Base-by-base conservation (phyloP, 805 yeast species). In the Nakazawaea ernobii region DNA sequence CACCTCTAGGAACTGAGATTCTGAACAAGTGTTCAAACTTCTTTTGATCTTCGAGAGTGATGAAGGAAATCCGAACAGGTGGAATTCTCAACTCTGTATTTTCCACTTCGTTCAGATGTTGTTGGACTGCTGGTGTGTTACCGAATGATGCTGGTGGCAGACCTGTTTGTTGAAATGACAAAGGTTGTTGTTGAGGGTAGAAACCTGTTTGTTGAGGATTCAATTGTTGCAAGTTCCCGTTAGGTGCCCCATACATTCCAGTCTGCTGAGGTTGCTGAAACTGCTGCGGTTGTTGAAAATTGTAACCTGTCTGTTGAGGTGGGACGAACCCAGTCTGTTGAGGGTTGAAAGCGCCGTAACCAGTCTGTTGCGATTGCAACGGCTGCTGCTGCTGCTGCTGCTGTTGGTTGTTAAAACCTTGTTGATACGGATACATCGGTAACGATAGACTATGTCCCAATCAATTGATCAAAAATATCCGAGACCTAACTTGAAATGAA, bases 21-120 rank as follows among this genome's bases (percentile, higher is more conserved):
- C 92, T 71, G 63, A 92, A 92, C 55, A 92, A 70, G 56, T 82
- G 82, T 65, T 89, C 97, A 60, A 86, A 92, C 62, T 87, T 85
- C 49, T 77, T 76, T 68, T 92, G 98, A 62, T 92, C 97, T 32
- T 78, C 79, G 24, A 86, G 84, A 3, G 95, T 80, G 52, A 92
- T 79, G 61, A 92, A 92, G 9, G 96, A 82, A 45, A 92, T 71
- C 55, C 97, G 77, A 51, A 87, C 86, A 54, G 69, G 70, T 38
- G 94, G 94, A 52, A 86, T 80, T 58, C 81, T 82, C 52, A 86
- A 57, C 14, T 73, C 80, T 35, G 66, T 72, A 59, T 82, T 80
- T 56, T 79, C 79, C 15, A 70, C 68, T 35, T 68, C 71, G 33
- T 62, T 59, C 6, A 74, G 69, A 59, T 62, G 33, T 61, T 35